Percentiles rank a stretch among this genome's conserved stretches.
phyloP scores from a whole-genome alignment of 306 rosid species.

The Lotus japonicus region DNA sequence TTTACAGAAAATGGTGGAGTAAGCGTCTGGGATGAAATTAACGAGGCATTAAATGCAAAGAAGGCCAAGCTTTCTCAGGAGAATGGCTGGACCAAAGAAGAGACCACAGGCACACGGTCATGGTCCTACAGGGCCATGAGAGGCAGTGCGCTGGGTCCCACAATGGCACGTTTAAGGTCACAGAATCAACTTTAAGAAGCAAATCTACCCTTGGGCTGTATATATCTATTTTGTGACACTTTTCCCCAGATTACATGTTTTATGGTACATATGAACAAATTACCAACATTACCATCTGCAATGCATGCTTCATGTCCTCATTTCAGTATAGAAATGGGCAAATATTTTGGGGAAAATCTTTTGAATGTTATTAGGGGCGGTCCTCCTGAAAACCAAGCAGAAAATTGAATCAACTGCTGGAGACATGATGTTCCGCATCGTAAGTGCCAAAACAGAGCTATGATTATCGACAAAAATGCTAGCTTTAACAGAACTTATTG shows the following conservation, averaged over 20 bases:
- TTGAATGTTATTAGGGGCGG: conserved; percentile 17
- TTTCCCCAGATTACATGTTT: conserved; percentile 10
- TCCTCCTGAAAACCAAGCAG: conserved; percentile 37
- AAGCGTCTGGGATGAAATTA: conserved; percentile 79
- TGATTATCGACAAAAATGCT: background rate
- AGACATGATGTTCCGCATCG: background rate
- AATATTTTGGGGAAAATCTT: conserved; percentile 14
- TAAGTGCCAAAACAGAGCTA: background rate
- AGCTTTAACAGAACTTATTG: background rate
- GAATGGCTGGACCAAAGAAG: conserved; percentile 47
- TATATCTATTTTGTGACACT: background rate
- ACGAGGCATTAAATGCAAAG: conserved; percentile 57
- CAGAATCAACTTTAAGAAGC: conserved; percentile 50
- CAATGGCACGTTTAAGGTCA: conserved; percentile 61
- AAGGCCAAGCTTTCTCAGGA: conserved; percentile 55
- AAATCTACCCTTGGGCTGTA: background rate
- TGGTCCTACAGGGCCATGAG: conserved; percentile 66
- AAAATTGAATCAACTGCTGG: conserved; percentile 19
- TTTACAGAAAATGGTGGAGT: conserved; percentile 62
- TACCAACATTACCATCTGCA: conserved; percentile 2
- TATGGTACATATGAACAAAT: conserved; percentile 10
- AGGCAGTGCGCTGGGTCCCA: conserved; percentile 86
- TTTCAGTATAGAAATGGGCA: conserved; percentile 18
- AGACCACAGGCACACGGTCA: conserved; percentile 42
- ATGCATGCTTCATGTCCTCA: conserved; percentile 4